phyloP scores from a whole-genome alignment of 176 grass and related monocot genomes.

The Microstegium vimineum region DNA sequence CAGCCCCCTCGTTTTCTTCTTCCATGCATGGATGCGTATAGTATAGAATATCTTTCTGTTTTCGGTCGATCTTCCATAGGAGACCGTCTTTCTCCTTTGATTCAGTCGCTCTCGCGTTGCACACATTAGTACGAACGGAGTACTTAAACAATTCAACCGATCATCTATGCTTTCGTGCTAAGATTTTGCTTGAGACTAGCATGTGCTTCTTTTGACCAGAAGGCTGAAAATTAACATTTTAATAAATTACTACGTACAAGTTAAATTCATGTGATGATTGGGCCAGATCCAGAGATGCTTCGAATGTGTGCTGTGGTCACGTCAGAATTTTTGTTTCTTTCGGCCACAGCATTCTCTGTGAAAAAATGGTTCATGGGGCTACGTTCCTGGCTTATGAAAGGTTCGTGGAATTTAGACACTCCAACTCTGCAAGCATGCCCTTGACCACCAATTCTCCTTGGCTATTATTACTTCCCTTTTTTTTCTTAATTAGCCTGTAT shows the following conservation, averaged over 20 bases:
- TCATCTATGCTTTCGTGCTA: neutral
- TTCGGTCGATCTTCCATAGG: too few relatives aligned
- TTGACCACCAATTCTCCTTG: neutral
- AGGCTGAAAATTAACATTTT: neutral
- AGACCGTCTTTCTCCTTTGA: neutral
- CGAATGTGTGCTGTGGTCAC: neutral
- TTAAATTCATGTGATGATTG: neutral
- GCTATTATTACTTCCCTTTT: neutral
- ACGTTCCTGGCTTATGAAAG: neutral
- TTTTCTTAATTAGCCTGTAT: neutral
- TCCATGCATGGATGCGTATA: neutral
- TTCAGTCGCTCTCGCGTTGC: neutral
- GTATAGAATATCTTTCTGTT: too few relatives aligned
- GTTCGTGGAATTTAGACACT: neutral
- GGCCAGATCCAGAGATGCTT: neutral
- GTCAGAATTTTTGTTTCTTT: neutral
- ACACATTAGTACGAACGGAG: neutral
- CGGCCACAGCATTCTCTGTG: neutral
- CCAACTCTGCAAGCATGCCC: neutral
- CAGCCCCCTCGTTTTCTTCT: neutral
- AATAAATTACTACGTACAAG: neutral
- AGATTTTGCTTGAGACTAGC: neutral
- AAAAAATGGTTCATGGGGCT: neutral
- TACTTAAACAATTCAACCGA: neutral
- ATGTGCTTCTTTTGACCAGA: constrained; percentile 25